phyloP scores from a whole-genome alignment of 2,329 filamentous ascomycete species.

The Aurifilum marmelostoma region DNA sequence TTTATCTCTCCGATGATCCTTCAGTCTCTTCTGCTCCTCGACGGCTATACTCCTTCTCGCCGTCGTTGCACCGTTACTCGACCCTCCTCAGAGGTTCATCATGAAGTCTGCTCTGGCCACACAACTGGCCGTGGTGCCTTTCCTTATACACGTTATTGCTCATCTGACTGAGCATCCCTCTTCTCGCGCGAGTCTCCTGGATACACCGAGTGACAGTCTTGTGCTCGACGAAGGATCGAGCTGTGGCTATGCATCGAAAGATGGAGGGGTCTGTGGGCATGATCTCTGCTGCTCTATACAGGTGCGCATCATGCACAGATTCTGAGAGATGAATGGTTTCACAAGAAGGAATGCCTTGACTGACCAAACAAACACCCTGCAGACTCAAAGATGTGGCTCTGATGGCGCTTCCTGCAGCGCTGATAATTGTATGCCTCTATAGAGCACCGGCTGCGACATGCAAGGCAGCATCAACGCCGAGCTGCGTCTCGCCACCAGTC shows the following conservation, averaged over 20 bases:
- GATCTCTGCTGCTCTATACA: conserved; percentile 17
- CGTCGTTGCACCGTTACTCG: background rate
- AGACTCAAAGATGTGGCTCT: conserved; percentile 14
- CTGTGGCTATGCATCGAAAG: background rate
- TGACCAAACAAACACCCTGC: background rate
- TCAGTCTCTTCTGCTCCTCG: background rate
- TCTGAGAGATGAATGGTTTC: background rate
- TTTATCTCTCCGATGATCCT: background rate
- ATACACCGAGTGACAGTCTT: no score
- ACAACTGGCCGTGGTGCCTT: background rate
- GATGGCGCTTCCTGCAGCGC: conserved; percentile 12
- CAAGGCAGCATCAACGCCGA: conserved; percentile 17
- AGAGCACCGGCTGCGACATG: conserved; percentile 21
- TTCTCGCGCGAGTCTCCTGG: background rate
- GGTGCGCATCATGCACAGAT: background rate
- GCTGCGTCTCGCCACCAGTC: background rate
- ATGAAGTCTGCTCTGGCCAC: background rate
- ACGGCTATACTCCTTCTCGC: background rate
- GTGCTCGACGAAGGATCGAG: background rate
- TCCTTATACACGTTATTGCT: background rate
- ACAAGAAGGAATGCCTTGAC: background rate
- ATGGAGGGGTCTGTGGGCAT: background rate
- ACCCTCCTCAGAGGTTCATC: background rate
- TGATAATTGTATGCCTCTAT: conserved; percentile 9
- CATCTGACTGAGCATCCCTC: background rate